A percentile compares a stretch with the other conserved stretches of the same genome.
Evolutionary conservation across 164 flowering plant genomes (phyloP).

Genomic region (Cinnamomum micranthum): DNA sequence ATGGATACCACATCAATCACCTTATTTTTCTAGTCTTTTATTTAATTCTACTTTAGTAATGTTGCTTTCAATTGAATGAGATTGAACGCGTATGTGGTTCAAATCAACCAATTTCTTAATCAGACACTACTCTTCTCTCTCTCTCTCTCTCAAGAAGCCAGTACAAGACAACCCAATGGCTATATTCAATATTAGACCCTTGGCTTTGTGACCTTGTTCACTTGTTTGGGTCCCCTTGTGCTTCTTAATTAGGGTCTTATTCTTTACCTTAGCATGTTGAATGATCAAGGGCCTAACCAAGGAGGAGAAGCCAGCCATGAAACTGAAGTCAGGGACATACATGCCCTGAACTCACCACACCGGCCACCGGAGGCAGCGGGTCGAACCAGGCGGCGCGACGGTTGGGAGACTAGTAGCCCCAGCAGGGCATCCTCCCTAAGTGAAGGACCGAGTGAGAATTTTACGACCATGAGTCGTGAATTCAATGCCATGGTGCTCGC

Average conservation of each 20-base stretch:
- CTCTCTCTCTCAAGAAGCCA: background rate
- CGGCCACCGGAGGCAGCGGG: constrained; percentile 2
- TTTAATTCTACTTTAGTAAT: background rate
- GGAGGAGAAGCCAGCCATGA: constrained; percentile 10
- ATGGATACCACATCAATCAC: background rate
- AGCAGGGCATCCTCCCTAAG: constrained; percentile 41
- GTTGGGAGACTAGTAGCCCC: constrained; percentile 52
- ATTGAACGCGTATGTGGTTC: background rate
- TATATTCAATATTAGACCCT: background rate
- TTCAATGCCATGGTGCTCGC: constrained; percentile 43
- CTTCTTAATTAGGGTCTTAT: background rate
- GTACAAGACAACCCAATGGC: background rate
- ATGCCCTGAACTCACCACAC: constrained; percentile 47
- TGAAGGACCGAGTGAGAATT: constrained; percentile 32
- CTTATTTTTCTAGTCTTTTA: background rate
- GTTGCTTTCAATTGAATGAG: background rate
- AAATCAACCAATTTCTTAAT: background rate
- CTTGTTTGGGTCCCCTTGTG: background rate
- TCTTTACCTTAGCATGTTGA: constrained; percentile 21
- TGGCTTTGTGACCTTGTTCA: background rate
- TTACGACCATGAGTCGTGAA: constrained; percentile 28
- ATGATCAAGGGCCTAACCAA: constrained; percentile 19
- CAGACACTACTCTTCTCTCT: background rate
- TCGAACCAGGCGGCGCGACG: constrained; percentile 24
- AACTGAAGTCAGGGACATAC: constrained; percentile 57